Evolutionary conservation across 306 rosid species (phyloP).

Genomic region (Malus orientalis): DNA sequence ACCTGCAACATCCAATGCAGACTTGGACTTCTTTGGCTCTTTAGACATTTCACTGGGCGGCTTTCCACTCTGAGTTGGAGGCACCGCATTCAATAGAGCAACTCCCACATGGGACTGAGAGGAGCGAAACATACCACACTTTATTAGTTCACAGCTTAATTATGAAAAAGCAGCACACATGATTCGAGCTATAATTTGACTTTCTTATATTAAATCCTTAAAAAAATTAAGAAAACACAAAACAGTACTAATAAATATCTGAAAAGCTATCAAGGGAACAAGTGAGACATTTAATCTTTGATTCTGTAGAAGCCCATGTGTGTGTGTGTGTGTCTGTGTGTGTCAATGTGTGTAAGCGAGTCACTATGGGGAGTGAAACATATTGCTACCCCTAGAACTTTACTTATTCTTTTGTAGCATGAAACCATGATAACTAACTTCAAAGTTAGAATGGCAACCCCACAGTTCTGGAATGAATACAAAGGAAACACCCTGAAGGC

Average conservation of each 20-base stretch:
- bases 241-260: not conserved
- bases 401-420: not conserved
- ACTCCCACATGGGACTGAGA: slow-evolving; percentile 90
- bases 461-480: not conserved
- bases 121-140: not conserved
- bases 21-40: slow-evolving; percentile 68
- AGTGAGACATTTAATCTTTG: not conserved
- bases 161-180: not conserved
- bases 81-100: slow-evolving; percentile 78
- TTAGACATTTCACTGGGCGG: slow-evolving; percentile 44
- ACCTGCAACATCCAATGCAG: slow-evolving; percentile 47
- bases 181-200: not conserved
- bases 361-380: not conserved
- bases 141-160: not conserved
- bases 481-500: not conserved
- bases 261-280: not conserved
- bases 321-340: not conserved
- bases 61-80: slow-evolving; percentile 55
- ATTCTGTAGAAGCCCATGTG: not conserved
- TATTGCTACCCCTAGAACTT: not conserved
- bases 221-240: not conserved
- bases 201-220: not conserved
- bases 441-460: not conserved
- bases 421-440: not conserved
- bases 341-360: not conserved